Conservation (phyloP, 23 red algal species). For the Gracilaria domingensis region DNA sequence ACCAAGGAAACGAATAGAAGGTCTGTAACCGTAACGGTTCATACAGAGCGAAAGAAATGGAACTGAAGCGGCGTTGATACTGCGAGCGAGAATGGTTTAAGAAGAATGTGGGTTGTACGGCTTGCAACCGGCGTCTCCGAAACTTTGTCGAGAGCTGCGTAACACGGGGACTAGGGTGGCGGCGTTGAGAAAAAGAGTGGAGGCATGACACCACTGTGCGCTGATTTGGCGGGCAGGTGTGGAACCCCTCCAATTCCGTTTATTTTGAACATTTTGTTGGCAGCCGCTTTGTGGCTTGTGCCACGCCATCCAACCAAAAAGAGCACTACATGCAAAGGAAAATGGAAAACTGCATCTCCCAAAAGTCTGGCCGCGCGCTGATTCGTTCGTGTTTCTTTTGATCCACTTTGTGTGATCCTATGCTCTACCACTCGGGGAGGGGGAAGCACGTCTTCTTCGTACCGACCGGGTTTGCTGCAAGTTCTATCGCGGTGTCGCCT, state of each 20-base stretch:
- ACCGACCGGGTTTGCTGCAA: no score
- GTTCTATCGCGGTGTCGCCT: no score
- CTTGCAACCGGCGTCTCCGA: background rate
- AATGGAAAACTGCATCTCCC: background rate
- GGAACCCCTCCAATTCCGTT: slow-evolving; percentile 8
- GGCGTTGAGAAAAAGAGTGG: background rate
- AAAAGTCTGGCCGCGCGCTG: no score
- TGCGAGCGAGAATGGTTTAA: background rate
- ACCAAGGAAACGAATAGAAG: background rate
- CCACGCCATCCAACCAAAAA: background rate
- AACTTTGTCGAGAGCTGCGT: background rate
- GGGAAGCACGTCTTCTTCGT: no score
- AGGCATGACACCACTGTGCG: background rate
- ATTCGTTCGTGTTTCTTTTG: no score
- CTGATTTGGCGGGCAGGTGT: slow-evolving; percentile 1
- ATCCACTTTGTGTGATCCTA: no score
- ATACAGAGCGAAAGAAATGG: background rate
- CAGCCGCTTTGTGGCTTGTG: background rate
- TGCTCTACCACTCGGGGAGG: no score
- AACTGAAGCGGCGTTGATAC: background rate
- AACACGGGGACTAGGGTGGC: background rate
- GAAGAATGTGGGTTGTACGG: background rate
- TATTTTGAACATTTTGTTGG: background rate
- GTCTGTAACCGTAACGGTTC: background rate
- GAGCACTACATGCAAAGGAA: background rate